Conservation (phyloP, 345 rosid genomes). For the Triadica sebifera region DNA sequence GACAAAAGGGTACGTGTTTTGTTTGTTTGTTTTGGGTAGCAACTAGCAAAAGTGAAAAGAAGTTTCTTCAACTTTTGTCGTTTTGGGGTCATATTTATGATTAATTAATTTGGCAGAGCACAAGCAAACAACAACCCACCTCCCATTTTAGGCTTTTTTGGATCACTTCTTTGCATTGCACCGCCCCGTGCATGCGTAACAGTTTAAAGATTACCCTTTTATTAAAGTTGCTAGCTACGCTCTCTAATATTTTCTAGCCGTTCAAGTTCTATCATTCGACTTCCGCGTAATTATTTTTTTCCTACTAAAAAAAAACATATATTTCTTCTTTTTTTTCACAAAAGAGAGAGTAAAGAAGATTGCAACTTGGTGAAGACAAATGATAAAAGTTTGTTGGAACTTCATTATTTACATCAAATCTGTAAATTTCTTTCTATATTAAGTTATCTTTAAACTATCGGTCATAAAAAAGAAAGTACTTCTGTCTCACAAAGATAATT, state of each 20-base stretch:
- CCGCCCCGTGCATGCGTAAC: slow-evolving; percentile 46
- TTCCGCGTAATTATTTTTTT: too few relatives aligned
- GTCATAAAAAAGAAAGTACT: too few relatives aligned
- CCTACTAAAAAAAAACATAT: too few relatives aligned
- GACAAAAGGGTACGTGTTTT: too few relatives aligned
- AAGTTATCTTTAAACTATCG: too few relatives aligned
- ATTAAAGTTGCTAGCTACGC: neutral
- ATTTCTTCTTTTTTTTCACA: too few relatives aligned
- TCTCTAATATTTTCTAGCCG: slow-evolving; percentile 1
- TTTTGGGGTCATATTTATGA: neutral
- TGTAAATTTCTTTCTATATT: too few relatives aligned
- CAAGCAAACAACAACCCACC: neutral
- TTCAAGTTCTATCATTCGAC: slow-evolving; percentile 4
- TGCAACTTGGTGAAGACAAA: neutral
- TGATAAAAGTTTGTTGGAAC: neutral
- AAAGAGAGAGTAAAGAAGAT: too few relatives aligned
- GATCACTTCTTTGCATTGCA: slow-evolving; percentile 21
- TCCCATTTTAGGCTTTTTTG: slow-evolving; percentile 16
- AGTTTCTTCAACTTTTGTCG: slow-evolving; percentile 14
- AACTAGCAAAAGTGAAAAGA: neutral
- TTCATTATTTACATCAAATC: too few relatives aligned
- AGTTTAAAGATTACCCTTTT: slow-evolving; percentile 1
- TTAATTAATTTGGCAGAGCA: too few relatives aligned
- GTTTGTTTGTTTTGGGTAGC: too few relatives aligned
- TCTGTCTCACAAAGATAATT: too few relatives aligned